phyloP scores from a whole-genome alignment of 164 flowering plant species.

The Chimonanthus salicifolius region DNA sequence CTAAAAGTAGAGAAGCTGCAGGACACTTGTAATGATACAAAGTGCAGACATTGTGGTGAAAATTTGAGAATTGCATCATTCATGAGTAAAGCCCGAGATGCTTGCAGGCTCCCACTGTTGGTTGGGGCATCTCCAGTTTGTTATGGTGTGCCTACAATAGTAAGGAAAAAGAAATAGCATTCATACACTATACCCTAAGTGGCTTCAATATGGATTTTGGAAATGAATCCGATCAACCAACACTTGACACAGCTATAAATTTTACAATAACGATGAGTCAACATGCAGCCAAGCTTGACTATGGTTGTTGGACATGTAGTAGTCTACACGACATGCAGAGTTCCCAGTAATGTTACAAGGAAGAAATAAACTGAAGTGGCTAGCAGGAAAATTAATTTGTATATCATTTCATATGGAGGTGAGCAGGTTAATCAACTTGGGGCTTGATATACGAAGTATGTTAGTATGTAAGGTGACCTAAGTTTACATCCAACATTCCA shows the following conservation, averaged over 20 bases:
- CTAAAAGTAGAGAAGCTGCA: constrained; percentile 21
- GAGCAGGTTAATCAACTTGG: background rate
- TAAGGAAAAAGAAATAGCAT: constrained; percentile 19
- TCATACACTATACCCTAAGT: background rate
- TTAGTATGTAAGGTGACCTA: background rate
- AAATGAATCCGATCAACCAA: background rate
- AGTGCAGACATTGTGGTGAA: constrained; percentile 15
- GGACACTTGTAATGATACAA: background rate
- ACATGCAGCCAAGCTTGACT: background rate
- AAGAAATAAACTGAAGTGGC: background rate
- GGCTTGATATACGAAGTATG: background rate
- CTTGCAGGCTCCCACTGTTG: constrained; percentile 67
- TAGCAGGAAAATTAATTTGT: background rate
- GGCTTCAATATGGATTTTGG: background rate
- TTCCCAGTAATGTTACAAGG: background rate
- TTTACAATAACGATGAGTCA: too few relatives aligned
- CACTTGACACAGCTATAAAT: too few relatives aligned
- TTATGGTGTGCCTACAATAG: constrained; percentile 92
- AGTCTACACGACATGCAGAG: background rate
- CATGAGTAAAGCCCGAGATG: constrained; percentile 72
- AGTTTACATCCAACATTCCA: background rate
- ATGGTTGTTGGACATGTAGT: background rate
- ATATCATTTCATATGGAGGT: background rate
- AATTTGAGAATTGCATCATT: constrained; percentile 68
- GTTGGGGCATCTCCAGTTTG: constrained; percentile 94